phyloP scores from a whole-genome alignment of 139 green algal genomes.

The Chlorella sp. region DNA sequence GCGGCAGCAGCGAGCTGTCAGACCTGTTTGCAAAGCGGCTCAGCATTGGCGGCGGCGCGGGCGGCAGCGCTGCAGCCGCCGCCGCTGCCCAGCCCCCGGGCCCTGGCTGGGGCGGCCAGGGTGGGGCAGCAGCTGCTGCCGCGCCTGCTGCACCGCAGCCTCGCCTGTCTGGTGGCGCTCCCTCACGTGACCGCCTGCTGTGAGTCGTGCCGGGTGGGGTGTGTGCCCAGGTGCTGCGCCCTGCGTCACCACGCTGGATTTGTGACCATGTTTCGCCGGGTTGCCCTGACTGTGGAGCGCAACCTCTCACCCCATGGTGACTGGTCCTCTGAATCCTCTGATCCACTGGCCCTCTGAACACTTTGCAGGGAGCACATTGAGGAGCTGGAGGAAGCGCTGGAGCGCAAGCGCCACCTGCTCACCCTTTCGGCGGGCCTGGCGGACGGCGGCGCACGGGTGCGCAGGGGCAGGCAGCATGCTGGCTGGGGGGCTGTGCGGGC shows the following conservation, averaged over 20 bases:
- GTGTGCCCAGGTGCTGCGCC: no score
- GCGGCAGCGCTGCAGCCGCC: background rate
- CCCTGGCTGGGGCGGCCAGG: background rate
- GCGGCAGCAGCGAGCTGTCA: constrained; percentile 21
- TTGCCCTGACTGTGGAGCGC: no score
- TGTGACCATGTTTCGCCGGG: no score
- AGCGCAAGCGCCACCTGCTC: constrained; percentile 22
- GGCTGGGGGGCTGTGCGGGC: background rate
- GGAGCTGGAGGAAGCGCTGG: constrained; percentile 24
- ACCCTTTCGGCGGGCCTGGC: constrained; percentile 22
- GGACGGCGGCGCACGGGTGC: constrained; percentile 42
- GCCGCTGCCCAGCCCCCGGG: constrained; percentile 7
- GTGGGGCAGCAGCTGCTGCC: background rate
- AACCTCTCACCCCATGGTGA: no score
- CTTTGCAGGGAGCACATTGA: constrained; percentile 17
- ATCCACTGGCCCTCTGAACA: no score
- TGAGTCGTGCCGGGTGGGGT: background rate
- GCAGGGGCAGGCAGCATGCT: background rate
- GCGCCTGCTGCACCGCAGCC: background rate
- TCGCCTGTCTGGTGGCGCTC: background rate
- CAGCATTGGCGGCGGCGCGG: background rate
- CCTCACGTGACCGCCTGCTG: background rate
- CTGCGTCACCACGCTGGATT: no score
- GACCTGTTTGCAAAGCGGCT: constrained; percentile 22
- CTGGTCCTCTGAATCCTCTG: no score